These are phyloP conservation scores for Aspergillus affinis DNA, from an alignment of 495 filamentous ascomycete species.

Conservation along the genomic window DNA sequence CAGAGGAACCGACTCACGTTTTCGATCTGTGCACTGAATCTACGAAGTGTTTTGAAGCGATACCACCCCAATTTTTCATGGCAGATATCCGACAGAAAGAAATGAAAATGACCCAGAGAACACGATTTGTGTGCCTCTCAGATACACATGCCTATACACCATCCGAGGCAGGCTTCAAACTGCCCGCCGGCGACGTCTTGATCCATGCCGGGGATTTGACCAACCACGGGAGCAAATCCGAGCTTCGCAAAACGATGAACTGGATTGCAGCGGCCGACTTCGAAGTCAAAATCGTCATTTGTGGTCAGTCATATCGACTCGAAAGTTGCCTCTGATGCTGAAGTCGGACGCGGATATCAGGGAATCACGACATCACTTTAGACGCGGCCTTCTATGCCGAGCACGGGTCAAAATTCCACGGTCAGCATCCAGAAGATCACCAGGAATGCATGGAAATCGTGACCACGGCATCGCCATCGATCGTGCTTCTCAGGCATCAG, in stretches of 20 bases:
- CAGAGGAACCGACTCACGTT: no score
- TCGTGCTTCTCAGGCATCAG: conserved; percentile 67
- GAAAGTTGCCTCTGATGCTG: background rate
- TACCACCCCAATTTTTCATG: no score
- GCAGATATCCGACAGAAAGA: no score
- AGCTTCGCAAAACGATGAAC: conserved; percentile 52
- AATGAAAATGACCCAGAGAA: conserved; percentile 41
- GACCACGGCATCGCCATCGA: conserved; percentile 46
- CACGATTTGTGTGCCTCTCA: conserved; percentile 60
- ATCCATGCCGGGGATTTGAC: conserved; percentile 63
- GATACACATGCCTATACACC: conserved; percentile 61
- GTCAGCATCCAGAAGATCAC: conserved; percentile 55
- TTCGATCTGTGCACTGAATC: background rate
- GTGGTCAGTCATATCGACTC: conserved; percentile 40
- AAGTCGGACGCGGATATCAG: conserved; percentile 32
- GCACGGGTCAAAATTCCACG: conserved; percentile 58
- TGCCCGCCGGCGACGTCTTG: conserved; percentile 59
- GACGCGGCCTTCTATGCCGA: conserved; percentile 61
- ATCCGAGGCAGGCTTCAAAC: conserved; percentile 48
- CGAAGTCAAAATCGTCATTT: conserved; percentile 58
- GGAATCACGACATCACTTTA: conserved; percentile 79
- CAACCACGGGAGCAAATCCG: conserved; percentile 53
- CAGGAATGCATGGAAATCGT: conserved; percentile 57
- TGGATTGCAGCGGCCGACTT: conserved; percentile 59
- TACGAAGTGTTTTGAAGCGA: no score